Percentiles rank a stretch among this genome's conserved stretches.
Conservation (phyloP, 164 flowering plant genomes). For the Cinnamomum chago region DNA sequence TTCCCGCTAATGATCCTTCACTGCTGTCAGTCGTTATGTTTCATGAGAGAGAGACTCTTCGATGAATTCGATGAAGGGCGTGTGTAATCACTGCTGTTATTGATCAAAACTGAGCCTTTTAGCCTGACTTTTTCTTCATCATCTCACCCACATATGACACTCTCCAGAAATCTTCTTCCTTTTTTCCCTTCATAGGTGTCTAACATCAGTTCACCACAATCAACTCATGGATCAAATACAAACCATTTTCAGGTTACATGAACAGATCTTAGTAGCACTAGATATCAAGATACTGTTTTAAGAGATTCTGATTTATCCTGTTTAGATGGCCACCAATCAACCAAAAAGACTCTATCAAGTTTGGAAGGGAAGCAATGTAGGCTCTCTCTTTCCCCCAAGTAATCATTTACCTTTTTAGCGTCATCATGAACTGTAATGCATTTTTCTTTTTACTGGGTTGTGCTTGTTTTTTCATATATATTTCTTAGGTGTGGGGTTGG, state of each 20-base stretch:
- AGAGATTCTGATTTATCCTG: neutral
- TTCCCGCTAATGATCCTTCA: no score
- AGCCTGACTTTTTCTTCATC: neutral
- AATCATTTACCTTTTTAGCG: neutral
- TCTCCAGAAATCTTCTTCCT: neutral
- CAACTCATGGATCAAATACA: neutral
- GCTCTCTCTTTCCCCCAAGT: neutral
- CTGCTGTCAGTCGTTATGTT: no score
- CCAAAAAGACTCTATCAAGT: constrained; percentile 12
- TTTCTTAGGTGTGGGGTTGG: neutral
- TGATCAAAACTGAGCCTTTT: neutral
- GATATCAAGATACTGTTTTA: neutral
- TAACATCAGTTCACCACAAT: neutral
- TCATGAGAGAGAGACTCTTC: neutral
- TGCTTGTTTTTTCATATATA: neutral
- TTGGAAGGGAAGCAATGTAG: constrained; percentile 15
- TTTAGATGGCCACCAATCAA: neutral
- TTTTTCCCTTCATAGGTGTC: neutral
- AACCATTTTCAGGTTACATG: neutral
- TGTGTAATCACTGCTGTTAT: neutral
- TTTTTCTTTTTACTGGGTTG: neutral
- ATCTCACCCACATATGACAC: neutral
- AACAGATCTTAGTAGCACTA: neutral
- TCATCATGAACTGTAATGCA: neutral
- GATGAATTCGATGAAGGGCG: neutral